Evolutionary conservation across 2,329 filamentous ascomycete species (phyloP).

Genomic region (Cadophora malorum): DNA sequence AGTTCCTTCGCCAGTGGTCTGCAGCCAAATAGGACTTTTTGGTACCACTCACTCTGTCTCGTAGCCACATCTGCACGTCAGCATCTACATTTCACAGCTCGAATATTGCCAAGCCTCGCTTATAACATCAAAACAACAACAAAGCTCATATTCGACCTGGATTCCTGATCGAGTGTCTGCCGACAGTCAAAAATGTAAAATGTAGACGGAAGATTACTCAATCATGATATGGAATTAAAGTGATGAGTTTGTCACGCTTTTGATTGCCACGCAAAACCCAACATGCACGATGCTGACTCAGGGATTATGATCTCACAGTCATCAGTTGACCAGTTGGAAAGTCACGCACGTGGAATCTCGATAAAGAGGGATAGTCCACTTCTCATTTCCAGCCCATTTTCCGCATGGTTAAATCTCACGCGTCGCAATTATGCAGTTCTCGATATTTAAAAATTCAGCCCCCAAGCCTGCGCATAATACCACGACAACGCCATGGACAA

Average conservation of each 20-base stretch:
- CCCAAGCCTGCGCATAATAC: background rate
- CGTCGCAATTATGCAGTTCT: background rate
- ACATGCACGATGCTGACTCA: slow-evolving; percentile 8
- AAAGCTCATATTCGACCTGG: background rate
- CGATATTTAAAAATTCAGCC: background rate
- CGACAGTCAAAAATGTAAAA: background rate
- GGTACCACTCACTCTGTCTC: no score
- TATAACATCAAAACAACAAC: slow-evolving; percentile 5
- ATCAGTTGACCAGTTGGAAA: background rate
- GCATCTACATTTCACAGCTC: no score
- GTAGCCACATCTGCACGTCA: no score
- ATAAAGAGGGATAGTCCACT: background rate
- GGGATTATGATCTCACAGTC: background rate
- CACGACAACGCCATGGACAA: background rate
- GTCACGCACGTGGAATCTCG: background rate
- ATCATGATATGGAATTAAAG: background rate
- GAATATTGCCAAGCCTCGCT: slow-evolving; percentile 14
- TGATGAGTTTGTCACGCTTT: background rate
- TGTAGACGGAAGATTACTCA: background rate
- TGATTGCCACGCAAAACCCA: background rate
- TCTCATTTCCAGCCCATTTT: background rate
- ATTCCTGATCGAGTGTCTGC: background rate
- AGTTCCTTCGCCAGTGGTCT: no score
- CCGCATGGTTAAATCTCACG: background rate
- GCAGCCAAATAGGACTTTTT: no score